A percentile compares a stretch with the other conserved stretches of the same genome.
phyloP scores from a whole-genome alignment of 176 grass and related monocot species.

The Hordeum vulgare region DNA sequence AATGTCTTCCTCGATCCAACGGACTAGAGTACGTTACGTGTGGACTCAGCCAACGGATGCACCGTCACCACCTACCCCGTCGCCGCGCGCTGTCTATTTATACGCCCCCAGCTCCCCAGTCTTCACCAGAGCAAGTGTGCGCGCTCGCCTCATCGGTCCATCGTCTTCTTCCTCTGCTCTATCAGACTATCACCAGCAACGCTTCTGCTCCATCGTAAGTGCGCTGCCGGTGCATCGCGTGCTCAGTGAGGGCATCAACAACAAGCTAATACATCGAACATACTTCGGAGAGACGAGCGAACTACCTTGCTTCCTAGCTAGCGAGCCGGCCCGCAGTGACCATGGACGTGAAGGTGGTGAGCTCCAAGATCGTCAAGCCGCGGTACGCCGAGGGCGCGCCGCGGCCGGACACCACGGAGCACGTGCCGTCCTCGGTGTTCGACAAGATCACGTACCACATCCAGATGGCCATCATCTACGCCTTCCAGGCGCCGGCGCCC shows the following conservation, averaged over 20 bases:
- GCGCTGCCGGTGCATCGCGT: no score
- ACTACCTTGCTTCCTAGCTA: background rate
- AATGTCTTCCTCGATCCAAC: no score
- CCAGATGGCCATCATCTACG: constrained; percentile 63
- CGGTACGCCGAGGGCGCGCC: constrained; percentile 18
- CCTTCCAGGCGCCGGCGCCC: constrained; percentile 45
- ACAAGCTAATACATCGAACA: background rate
- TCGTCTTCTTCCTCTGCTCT: background rate
- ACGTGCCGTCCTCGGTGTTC: constrained; percentile 49
- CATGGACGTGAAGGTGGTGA: constrained; percentile 61
- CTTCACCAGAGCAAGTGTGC: background rate
- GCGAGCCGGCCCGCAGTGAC: no score
- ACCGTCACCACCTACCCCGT: background rate
- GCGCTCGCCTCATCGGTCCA: background rate
- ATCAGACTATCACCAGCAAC: no score
- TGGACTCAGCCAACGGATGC: background rate
- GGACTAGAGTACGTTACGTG: background rate
- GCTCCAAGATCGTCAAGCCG: constrained; percentile 44
- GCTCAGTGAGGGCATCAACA: background rate
- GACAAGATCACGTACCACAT: constrained; percentile 38
- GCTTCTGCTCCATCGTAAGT: no score
- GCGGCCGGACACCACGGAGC: background rate
- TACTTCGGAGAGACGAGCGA: background rate
- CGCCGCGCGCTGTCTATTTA: background rate
- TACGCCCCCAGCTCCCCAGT: background rate